A percentile compares a stretch with the other conserved stretches of the same genome.
These are phyloP conservation scores for Starmerella apis DNA, from an alignment of 805 yeast genomes.

Conservation along the genomic window DNA sequence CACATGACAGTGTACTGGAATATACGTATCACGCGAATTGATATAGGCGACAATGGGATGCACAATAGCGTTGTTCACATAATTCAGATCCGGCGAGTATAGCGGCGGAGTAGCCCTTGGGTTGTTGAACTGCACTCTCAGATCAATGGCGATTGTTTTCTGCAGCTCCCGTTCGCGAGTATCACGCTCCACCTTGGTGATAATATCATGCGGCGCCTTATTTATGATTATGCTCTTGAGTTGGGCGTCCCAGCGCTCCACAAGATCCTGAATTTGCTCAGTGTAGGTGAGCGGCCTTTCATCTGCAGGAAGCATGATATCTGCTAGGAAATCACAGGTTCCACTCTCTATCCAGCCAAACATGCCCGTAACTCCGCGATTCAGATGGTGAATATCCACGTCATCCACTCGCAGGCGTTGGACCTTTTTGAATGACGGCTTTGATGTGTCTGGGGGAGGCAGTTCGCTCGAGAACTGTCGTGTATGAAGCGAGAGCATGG, in stretches of 20 bases:
- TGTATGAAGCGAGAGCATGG: slow-evolving; percentile 83
- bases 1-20: slow-evolving; percentile 75
- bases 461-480: slow-evolving; percentile 40
- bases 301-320: slow-evolving; percentile 66
- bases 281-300: slow-evolving; percentile 40
- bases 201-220: slow-evolving; percentile 22
- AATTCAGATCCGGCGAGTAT: slow-evolving; percentile 77
- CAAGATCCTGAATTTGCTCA: slow-evolving; percentile 33
- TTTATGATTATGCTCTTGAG: slow-evolving; percentile 11
- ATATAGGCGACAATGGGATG: slow-evolving; percentile 94
- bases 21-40: slow-evolving; percentile 77
- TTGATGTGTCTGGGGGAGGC: slow-evolving; percentile 32
- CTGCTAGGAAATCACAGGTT: slow-evolving; percentile 86
- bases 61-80: slow-evolving; percentile 80
- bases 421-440: slow-evolving; percentile 28
- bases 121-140: slow-evolving; percentile 68
- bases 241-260: slow-evolving; percentile 35
- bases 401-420: slow-evolving; percentile 79
- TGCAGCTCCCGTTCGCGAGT: slow-evolving; percentile 32
- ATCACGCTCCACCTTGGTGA: slow-evolving; percentile 28
- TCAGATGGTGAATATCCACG: slow-evolving; percentile 75
- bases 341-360: slow-evolving; percentile 96
- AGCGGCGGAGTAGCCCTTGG: slow-evolving; percentile 85
- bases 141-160: slow-evolving; percentile 63
- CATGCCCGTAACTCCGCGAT: slow-evolving; percentile 79